Base-by-base conservation (phyloP, 2,329 filamentous ascomycete species). In the Parascedosporium putredinis region DNA sequence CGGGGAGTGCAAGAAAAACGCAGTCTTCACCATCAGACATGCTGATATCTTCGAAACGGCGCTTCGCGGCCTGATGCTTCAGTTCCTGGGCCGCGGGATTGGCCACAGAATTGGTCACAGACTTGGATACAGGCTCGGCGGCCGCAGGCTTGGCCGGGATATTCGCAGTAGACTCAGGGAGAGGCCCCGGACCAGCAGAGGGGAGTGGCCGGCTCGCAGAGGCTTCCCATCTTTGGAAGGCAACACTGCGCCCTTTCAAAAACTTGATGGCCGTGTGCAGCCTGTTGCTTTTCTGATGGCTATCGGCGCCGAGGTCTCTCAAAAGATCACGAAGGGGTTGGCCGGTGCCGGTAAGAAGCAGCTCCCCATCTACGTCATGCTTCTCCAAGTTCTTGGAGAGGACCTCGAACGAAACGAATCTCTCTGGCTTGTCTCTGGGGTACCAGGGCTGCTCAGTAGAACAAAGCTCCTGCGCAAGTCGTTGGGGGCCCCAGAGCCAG, bases 401-500 rank as follows among this genome's bases (percentile, higher is more conserved):
- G 0, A 60, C 46, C 0, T 51, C 43, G 14, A 47, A n/a, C 18
- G 22, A 34, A 24, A 14, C 51, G 45, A 27, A 52, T n/a, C 10
- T 52, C 34, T 59, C 58, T 0, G 73, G 65, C 47, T 85, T 70
- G 4, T 60, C 64, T 45, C 65, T 64, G 49, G 61, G 59, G 36
- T 55, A 56, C 74, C 75, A 78, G 8, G 76, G 72, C 45, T 69
- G 68, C 3, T 69, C 60, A 2, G 68, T 58, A 20, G 74, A 70
- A 60, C 83, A 88, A 3, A 94, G 70, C 58, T 83, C 81, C 14
- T 71, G 62, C 8, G 85, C 75, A 9, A 94, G 78, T 31, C 80
- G 73, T 33, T 84, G 79, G 27, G 82, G 71, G 31, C 76, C 75
- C 88, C 88, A 95, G 49, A 74, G 59, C 63, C 82, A 84, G n/a